Evolutionary conservation across 176 grass and related monocot species (phyloP).

Genomic region (Coix lacrymajobi): DNA sequence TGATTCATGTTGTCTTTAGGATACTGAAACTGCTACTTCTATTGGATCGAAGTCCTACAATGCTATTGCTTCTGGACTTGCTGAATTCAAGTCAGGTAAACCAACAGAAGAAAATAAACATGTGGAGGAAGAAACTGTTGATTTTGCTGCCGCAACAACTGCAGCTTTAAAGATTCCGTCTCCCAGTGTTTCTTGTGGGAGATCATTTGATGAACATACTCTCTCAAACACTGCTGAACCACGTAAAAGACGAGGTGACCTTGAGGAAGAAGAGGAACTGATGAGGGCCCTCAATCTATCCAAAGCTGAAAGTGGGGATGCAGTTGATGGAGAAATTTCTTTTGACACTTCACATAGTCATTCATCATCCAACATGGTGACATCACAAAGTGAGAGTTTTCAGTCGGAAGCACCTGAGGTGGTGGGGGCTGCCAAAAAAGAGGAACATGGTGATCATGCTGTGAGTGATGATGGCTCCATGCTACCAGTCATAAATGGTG

Average conservation of each 20-base stretch:
- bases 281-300: conserved; percentile 75
- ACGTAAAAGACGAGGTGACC: conserved; percentile 56
- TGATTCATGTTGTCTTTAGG: conserved; percentile 39
- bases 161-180: conserved; percentile 82
- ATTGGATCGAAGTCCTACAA: conserved; percentile 97
- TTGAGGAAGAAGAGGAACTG: conserved; percentile 91
- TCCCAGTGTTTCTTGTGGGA: conserved; percentile 60
- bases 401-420: conserved; percentile 12
- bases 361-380: conserved; percentile 39
- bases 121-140: conserved; percentile 70
- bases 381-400: conserved; percentile 35
- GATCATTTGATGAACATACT: conserved; percentile 74
- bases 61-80: conserved; percentile 72
- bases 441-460: conserved; percentile 13
- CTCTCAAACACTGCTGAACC: conserved; percentile 32
- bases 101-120: conserved; percentile 45
- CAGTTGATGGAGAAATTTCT: conserved; percentile 39
- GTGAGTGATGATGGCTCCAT: conserved; percentile 14
- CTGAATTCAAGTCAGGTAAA: conserved; percentile 57
- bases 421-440: conserved; percentile 15
- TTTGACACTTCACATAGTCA: conserved; percentile 18
- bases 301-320: conserved; percentile 41
- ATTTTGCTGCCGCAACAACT: conserved; percentile 88
- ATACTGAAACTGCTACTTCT: conserved; percentile 63
- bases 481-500: conserved; percentile 21